Evolutionary conservation across 192 early-diverging fungal species (phyloP).

Genomic region (Backusella liffmaniae): DNA sequence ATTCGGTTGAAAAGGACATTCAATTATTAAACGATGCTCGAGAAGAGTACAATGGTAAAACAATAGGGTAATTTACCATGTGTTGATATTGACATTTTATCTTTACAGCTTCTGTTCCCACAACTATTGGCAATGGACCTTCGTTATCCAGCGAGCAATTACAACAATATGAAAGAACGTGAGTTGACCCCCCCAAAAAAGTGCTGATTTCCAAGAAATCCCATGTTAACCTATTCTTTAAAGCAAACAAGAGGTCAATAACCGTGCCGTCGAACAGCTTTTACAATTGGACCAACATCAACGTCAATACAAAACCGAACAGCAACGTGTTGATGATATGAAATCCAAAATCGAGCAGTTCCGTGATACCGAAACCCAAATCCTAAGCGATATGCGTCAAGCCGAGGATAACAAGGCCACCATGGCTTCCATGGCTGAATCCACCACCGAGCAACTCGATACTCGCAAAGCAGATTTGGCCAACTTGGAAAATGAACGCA

Average conservation of each 20-base stretch:
- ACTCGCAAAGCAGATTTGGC: slow-evolving; percentile 52
- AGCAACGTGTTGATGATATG: slow-evolving; percentile 60
- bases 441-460: slow-evolving; percentile 13
- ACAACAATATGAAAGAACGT: slow-evolving; percentile 30
- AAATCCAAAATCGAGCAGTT: slow-evolving; percentile 55
- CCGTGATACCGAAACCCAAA: slow-evolving; percentile 42
- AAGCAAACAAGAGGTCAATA: slow-evolving; percentile 73
- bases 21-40: not conserved
- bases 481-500: slow-evolving; percentile 61
- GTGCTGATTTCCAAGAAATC: not conserved
- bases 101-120: slow-evolving; percentile 1
- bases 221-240: not conserved
- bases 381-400: slow-evolving; percentile 47
- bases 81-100: too few species aligned
- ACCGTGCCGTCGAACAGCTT: slow-evolving; percentile 65
- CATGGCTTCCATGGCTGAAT: not conserved
- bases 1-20: slow-evolving; percentile 17
- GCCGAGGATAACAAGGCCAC: slow-evolving; percentile 33
- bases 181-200: not conserved
- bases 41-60: slow-evolving; percentile 17
- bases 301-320: slow-evolving; percentile 61
- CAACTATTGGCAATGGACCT: slow-evolving; percentile 19
- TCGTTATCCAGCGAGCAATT: slow-evolving; percentile 27
- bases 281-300: slow-evolving; percentile 66
- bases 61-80: too few species aligned